phyloP scores from a whole-genome alignment of 2,329 filamentous ascomycete species.

The Aspergillus fijiensis region DNA sequence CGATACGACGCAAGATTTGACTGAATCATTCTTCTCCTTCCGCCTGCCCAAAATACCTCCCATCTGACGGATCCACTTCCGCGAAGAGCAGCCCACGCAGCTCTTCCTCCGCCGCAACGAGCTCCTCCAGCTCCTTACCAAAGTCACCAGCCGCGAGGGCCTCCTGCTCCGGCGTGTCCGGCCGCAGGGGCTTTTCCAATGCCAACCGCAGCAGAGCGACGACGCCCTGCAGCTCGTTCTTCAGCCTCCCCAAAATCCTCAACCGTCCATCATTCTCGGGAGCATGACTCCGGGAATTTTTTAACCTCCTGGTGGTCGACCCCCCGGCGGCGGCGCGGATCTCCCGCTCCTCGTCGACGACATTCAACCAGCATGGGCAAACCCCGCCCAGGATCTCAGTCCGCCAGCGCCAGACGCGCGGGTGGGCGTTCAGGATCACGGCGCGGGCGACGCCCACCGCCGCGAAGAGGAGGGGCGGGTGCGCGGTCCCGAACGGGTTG shows the following conservation, averaged over 20 bases:
- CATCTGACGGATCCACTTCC: conserved; percentile 22
- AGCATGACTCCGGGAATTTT: no score
- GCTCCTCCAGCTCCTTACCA: conserved; percentile 33
- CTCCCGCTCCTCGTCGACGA: conserved; percentile 40
- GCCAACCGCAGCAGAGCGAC: conserved; percentile 32
- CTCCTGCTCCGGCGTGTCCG: conserved; percentile 15
- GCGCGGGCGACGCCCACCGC: conserved; percentile 56
- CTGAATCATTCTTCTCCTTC: background rate
- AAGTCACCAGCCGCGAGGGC: conserved; percentile 24
- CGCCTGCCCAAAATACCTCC: conserved; percentile 13
- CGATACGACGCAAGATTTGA: no score
- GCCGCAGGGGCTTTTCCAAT: conserved; percentile 27
- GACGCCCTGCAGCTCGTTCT: conserved; percentile 29
- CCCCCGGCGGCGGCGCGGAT: background rate
- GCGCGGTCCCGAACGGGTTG: conserved; percentile 64
- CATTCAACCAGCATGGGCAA: conserved; percentile 62
- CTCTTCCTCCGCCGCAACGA: conserved; percentile 38
- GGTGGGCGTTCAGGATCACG: conserved; percentile 66
- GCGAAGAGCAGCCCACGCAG: conserved; percentile 30
- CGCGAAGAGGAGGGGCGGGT: conserved; percentile 54
- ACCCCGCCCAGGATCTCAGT: conserved; percentile 64
- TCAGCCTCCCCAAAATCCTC: conserved; percentile 22
- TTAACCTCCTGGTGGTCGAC: background rate
- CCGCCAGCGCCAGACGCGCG: conserved; percentile 62
- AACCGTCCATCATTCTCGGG: background rate